Conservation (phyloP, 2,329 filamentous ascomycete genomes). For the Chrysoporthe deuterocubensis region DNA sequence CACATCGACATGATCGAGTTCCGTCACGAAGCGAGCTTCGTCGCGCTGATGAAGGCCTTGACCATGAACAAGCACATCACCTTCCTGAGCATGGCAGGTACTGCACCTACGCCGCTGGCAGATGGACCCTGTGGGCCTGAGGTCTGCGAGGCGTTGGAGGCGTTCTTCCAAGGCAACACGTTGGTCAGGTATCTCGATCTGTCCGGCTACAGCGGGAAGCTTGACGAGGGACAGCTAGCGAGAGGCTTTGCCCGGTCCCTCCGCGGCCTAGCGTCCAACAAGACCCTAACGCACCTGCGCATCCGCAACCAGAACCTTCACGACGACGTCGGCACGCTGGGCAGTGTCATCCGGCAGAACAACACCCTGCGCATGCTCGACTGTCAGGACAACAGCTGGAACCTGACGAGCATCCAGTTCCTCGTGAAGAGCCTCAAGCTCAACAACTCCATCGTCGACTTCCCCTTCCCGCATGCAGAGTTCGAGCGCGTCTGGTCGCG, state of each 20-base stretch:
- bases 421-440: constrained; percentile 48
- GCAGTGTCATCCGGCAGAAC: constrained; percentile 54
- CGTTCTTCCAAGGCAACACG: constrained; percentile 56
- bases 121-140: constrained; percentile 43
- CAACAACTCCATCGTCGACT: constrained; percentile 49
- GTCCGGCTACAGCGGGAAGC: constrained; percentile 60
- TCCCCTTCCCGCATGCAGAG: constrained; percentile 40
- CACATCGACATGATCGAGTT: constrained; percentile 64
- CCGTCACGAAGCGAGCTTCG: constrained; percentile 53
- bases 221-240: constrained; percentile 61
- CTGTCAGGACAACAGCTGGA: constrained; percentile 59
- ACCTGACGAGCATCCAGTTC: constrained; percentile 54
- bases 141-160: constrained; percentile 53
- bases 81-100: constrained; percentile 59
- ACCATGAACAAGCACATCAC: constrained; percentile 54
- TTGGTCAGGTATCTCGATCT: constrained; percentile 59
- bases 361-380: constrained; percentile 56
- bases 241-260: constrained; percentile 57
- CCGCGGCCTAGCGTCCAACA: constrained; percentile 37
- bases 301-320: constrained; percentile 61
- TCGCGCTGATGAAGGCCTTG: constrained; percentile 54
- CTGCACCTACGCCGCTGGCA: constrained; percentile 48
- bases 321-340: constrained; percentile 55
- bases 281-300: constrained; percentile 50
- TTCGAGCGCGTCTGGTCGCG: constrained; percentile 34